Evolutionary conservation across 2,329 filamentous ascomycete genomes (phyloP), one percentile per base, ranked within the genome.

Genomic region (Mollisia scopiformis): DNA sequence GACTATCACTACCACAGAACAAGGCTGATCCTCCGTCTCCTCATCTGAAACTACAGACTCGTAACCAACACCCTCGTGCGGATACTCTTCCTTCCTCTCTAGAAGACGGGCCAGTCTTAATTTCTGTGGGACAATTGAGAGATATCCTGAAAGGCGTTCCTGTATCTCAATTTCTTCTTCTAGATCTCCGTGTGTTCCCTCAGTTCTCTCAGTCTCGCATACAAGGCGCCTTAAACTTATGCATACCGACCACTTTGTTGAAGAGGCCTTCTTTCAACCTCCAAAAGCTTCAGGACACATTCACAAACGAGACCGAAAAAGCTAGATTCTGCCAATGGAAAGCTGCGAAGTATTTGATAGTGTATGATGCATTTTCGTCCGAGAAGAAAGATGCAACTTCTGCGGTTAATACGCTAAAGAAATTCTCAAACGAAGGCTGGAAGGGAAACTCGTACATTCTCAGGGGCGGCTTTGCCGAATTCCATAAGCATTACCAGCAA

Each of bases 261-360:
- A 98, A 98, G 76, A 84, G 95, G 53, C 88, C 92, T 0, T 96
- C 93, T 0, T 98, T 96, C 76, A 94, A 94, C 68, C 84, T 96
- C 13, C 83, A 93, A 64, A 97, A 96, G 73, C 80, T 99, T 31
- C 87, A 91, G 66, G 90, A 93, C 63, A 97, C 92, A 0, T 96
- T 99, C 72, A 89, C 91, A 62, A 84, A 84, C 14, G 84, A 89
- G 6, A 77, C 81, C 2, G 88, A 94, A 61, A 88, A 89, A 66
- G 80, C 81, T 10, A 89, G 82, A 61, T 97, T 99, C 70, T 82
- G 89, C 19, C 82, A 82, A 37, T 98, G 95, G 95, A 84, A 79
- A 59, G 82, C 85, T 7, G 88, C 88, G 68, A 87, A 86, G 62
- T 85, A 88, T 71, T 92, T 99, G 21, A 82, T 98, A 37, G 92